Base-by-base conservation (phyloP, 73 alveolate genomes). In the Blepharisma stoltei region DNA sequence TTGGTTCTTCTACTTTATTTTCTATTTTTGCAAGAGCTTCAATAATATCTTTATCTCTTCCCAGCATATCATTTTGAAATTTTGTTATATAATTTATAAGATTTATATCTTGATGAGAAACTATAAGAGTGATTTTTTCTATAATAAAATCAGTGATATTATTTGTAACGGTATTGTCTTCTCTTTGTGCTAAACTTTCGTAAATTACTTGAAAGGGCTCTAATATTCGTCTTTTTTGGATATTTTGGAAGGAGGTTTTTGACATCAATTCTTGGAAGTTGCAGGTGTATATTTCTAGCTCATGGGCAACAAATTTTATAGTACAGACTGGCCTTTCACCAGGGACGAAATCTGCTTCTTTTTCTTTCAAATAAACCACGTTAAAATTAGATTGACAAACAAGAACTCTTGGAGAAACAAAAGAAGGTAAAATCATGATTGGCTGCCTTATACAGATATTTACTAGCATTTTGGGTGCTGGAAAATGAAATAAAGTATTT, bases 91-190 rank as follows among this genome's bases (percentile, higher is more conserved):
- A 14, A 9, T 18, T 9, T 14, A 60, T 60, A 8, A 60, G 23
- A n/a, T 14, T 60, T 38, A 60, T 60, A 25, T 60, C 73, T 60
- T 60, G 14, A 60, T 60, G 73, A 20, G 73, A 60, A 14, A 60
- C n/a, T 1, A 38, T 60, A 25, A 60, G 23, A 14, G 23, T 8
- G 23, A 60, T 14, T 60, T n/a, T 38, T 38, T 38, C 73, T 38
- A 60, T 60, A 8, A 14, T n/a, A 60, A 14, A 60, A 8, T 60
- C 23, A 1, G 23, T 38, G 0, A 14, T 38, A 60, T 14, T 1
- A 25, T 38, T 60, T 14, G 46, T 60, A 1, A 60, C n/a, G 0
- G 3, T 60, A 2, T 4, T n/a, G 48, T n/a, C 2, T 8, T 20
- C 23, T 60, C 23, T 60, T 38, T 14, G 18, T 25, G 14, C 46